Percentiles rank a stretch among this genome's conserved stretches.
Conservation (phyloP, 805 yeast genomes). For the Phaffomyces opuntiae region DNA sequence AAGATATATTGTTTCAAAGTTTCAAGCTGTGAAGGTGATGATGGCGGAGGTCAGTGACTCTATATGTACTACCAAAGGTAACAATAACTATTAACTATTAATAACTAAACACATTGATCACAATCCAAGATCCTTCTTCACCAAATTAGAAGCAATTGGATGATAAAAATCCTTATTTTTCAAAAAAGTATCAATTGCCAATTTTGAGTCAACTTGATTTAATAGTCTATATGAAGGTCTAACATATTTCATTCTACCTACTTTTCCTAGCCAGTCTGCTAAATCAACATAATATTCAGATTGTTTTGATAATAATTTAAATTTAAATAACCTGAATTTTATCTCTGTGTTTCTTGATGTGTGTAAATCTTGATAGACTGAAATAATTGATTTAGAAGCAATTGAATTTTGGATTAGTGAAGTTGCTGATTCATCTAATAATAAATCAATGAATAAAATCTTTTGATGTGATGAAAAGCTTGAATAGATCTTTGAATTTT, state of each 20-base stretch:
- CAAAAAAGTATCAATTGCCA: conserved; percentile 62
- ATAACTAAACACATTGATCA: conserved; percentile 1
- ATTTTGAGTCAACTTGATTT: conserved; percentile 51
- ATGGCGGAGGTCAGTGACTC: no score
- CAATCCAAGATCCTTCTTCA: conserved; percentile 70
- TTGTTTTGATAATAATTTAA: conserved; percentile 52
- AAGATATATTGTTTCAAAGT: background rate
- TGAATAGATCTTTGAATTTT: conserved; percentile 27
- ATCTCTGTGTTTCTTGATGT: conserved; percentile 73
- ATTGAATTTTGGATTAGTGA: conserved; percentile 20
- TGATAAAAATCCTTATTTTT: conserved; percentile 59
- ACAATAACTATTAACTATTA: no score
- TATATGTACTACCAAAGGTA: no score
- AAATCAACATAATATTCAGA: conserved; percentile 40
- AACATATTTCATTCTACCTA: conserved; percentile 92
- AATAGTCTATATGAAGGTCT: conserved; percentile 76
- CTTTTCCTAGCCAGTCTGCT: conserved; percentile 83
- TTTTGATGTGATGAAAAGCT: conserved; percentile 67
- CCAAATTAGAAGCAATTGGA: conserved; percentile 78
- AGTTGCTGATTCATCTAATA: conserved; percentile 32
- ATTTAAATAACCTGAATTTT: conserved; percentile 66
- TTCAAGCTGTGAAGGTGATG: no score
- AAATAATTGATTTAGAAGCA: conserved; percentile 31
- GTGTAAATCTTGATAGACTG: conserved; percentile 32
- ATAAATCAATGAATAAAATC: conserved; percentile 69